phyloP scores from a whole-genome alignment of 2,329 filamentous ascomycete species.

The Colletotrichum camelliae region DNA sequence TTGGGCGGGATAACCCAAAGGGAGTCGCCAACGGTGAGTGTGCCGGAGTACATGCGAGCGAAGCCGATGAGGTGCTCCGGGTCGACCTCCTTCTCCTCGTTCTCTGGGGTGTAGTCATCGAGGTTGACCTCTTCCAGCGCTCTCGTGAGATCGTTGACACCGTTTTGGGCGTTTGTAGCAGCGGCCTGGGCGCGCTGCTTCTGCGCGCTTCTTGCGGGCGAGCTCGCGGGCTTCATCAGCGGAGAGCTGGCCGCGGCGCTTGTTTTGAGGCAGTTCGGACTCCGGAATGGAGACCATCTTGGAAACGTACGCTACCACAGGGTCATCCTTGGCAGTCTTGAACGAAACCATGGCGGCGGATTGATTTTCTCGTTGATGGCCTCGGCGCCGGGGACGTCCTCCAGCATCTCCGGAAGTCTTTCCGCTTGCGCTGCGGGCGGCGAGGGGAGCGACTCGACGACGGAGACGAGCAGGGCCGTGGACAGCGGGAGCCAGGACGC shows the following conservation, averaged over 20 bases:
- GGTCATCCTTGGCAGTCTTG: constrained; percentile 71
- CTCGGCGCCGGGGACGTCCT: constrained; percentile 77
- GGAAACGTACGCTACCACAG: constrained; percentile 92
- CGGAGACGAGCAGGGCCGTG: constrained; percentile 89
- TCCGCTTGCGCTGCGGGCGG: constrained; percentile 80
- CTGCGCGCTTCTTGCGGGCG: constrained; percentile 85
- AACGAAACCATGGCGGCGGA: constrained; percentile 89
- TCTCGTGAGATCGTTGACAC: constrained; percentile 61
- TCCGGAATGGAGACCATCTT: constrained; percentile 98
- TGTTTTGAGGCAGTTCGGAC: constrained; percentile 90
- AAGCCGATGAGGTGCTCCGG: constrained; percentile 94
- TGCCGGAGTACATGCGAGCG: constrained; percentile 91
- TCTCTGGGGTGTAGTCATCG: constrained; percentile 52
- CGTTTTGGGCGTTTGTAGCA: constrained; percentile 45
- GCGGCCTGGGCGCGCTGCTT: constrained; percentile 81
- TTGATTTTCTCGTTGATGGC: constrained; percentile 73
- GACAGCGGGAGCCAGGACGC: constrained; percentile 91
- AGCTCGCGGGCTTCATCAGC: constrained; percentile 90
- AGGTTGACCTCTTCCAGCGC: constrained; percentile 67
- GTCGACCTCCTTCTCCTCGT: constrained; percentile 67
- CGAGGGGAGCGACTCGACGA: constrained; percentile 90
- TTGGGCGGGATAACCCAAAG: constrained; percentile 93
- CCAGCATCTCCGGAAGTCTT: constrained; percentile 79
- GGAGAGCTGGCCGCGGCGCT: constrained; percentile 76
- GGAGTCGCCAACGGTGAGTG: constrained; percentile 84